Conservation (phyloP, 1,139 yeast species). For the Debaryomyces sp. region DNA sequence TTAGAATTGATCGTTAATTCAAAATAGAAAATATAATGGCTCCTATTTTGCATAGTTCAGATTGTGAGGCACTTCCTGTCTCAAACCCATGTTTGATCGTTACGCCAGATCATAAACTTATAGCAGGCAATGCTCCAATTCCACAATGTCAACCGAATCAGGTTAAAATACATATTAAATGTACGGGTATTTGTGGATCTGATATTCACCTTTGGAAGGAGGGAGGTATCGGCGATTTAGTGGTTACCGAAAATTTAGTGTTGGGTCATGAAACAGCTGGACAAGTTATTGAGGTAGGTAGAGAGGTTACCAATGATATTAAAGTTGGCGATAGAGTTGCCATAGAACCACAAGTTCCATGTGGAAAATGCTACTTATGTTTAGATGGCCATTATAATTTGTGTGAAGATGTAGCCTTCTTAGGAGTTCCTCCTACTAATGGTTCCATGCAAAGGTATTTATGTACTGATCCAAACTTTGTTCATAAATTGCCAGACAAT, state of each 20-base stretch:
- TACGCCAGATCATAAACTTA: constrained; percentile 9
- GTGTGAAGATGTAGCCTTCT: constrained; percentile 25
- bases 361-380: constrained; percentile 33
- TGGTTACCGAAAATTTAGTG: constrained; percentile 19
- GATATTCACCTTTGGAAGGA: constrained; percentile 29
- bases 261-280: constrained; percentile 40
- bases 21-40: constrained; percentile 7
- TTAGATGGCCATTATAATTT: constrained; percentile 29
- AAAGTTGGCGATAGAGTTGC: constrained; percentile 31
- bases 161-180: constrained; percentile 39
- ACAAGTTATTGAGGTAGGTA: constrained; percentile 31
- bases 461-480: constrained; percentile 19
- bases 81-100: constrained; percentile 12
- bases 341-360: constrained; percentile 29
- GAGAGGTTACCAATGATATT: constrained; percentile 23
- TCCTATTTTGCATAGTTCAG: constrained; percentile 8
- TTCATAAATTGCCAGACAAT: constrained; percentile 24
- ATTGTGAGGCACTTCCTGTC: neutral
- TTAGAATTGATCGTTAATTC: neutral
- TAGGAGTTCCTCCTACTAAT: constrained; percentile 26
- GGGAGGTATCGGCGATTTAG: constrained; percentile 25
- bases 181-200: constrained; percentile 34
- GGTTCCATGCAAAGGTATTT: constrained; percentile 31
- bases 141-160: constrained; percentile 9
- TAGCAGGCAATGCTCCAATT: constrained; percentile 9